Base-by-base conservation (phyloP, 2,329 filamentous ascomycete genomes). In the Talaromyces sp. region DNA sequence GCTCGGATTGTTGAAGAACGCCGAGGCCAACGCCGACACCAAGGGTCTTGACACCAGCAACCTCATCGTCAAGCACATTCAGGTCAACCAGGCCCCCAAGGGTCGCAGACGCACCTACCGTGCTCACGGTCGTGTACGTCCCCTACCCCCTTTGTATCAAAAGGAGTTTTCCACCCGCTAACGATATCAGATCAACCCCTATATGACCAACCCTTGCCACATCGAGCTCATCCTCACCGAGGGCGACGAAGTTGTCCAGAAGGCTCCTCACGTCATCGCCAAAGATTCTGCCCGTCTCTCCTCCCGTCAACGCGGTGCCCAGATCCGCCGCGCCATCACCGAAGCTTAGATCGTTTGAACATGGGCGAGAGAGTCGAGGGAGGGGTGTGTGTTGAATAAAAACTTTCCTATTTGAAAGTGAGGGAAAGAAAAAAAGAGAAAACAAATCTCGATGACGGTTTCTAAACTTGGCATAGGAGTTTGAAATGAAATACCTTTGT, bases 131-230 rank as follows among this genome's bases (percentile, higher is more conserved):
- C 93, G 95, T 87, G 94, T 97, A 96, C 78, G 93, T 92, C 75
- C n/a, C 22, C 10, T 5, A 0, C 19, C 1, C n/a, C 31, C 16
- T 11, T 14, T 37, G 3, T 37, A 13, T 37, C 10, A 45, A 10
- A 45, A 9, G n/a, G 7, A 19, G 16, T 45, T 45, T 10, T 1
- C 33, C 16, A 6, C 16, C 52, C n/a, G 31, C 50, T 56, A 56
- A 56, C 35, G 16, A 1, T 0, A 3, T 49, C 68, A 97, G 93
- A 99, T 99, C 87, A 99, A 99, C 90, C 95, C 95, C 71, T 99
- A 98, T 89, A 98, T 99, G 96, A 97, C 93, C 75, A 96, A 96
- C 90, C 95, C 95, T 75, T 99, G 94, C 91, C 95, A 99, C 90
- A 97, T 99, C 83, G 96, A 99, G 87, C 87, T 99, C 78, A 99